These are phyloP conservation scores for Pseudozyma flocculosa DNA, from an alignment of 1,284 basidiomycete species.

Conservation along the genomic window DNA sequence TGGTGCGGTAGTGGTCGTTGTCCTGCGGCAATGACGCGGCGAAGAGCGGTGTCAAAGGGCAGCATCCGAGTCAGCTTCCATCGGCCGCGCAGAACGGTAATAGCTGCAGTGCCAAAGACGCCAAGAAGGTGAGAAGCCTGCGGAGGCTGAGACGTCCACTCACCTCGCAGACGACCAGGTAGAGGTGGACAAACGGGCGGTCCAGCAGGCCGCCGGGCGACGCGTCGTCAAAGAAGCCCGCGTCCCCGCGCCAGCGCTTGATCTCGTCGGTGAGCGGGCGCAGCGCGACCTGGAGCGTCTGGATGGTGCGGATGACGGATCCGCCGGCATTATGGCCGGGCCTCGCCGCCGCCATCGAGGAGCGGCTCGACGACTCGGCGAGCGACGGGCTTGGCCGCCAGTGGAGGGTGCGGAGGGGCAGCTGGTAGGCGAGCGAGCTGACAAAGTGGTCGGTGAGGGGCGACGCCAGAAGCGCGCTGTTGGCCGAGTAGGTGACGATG, in stretches of 20 bases:
- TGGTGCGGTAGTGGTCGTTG: slow-evolving; percentile 53
- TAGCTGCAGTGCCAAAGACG: no score
- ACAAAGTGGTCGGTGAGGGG: slow-evolving; percentile 41
- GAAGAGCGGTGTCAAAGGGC: no score
- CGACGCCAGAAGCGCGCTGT: slow-evolving; percentile 36
- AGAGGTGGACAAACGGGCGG: slow-evolving; percentile 51
- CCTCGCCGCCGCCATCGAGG: slow-evolving; percentile 13
- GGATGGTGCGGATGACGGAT: slow-evolving; percentile 42
- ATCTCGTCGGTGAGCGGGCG: slow-evolving; percentile 37
- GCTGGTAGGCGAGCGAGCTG: slow-evolving; percentile 37
- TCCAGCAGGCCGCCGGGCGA: slow-evolving; percentile 27
- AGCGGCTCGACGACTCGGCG: background rate
- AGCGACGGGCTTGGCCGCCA: slow-evolving; percentile 43
- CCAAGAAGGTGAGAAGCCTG: no score
- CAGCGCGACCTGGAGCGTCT: slow-evolving; percentile 36
- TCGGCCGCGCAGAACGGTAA: no score
- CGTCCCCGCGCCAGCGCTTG: slow-evolving; percentile 28
- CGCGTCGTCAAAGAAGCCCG: slow-evolving; percentile 40
- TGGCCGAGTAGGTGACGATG: slow-evolving; percentile 52
- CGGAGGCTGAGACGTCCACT: no score
- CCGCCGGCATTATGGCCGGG: slow-evolving; percentile 1
- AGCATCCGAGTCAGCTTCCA: no score
- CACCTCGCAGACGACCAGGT: slow-evolving; percentile 47
- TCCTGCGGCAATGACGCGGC: slow-evolving; percentile 10
- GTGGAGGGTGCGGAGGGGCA: slow-evolving; percentile 54